Base-by-base conservation (phyloP, 164 flowering plant species). In the Annona cherimola region DNA sequence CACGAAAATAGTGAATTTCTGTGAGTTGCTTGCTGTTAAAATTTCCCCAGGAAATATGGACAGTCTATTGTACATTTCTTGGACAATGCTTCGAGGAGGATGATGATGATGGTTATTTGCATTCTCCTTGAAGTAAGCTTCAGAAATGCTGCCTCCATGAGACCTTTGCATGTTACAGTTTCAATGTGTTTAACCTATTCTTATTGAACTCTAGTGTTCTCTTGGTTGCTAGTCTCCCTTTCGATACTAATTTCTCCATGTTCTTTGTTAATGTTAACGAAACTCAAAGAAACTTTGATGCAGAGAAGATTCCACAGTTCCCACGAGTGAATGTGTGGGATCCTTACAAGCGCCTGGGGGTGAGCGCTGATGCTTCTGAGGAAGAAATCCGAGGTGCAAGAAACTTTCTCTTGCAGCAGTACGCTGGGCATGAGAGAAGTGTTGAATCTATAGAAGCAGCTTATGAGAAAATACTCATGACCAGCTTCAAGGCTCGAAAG, bases 321-420 rank as follows among this genome's bases (percentile, higher is more conserved):
- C 92, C 96, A 14, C 79, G 98, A 59, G 45, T 77, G 63, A 84
- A 73, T 59, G 83, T 88, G 14, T 87, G 99, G 98, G 86, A 93
- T 79, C 98, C 99, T 60, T 95, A 93, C 65, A 93, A 86, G 74
- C 94, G 94, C 45, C 90, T 95, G 67, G 98, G 98, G 55, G 73
- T 95, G 68, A 81, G 78, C 68, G 61, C 77, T n/a, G 85, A 90
- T 86, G 97, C 99, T 63, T 88, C 97, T 16, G 90, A 86, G 75
- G 97, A 95, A 73, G 99, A 95, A 85, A 81, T 95, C 63, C 92
- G 97, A 93, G 81, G 87, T 66, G 86, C 98, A 63, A 92, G 99
- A 62, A 91, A 95, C 81, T 93, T 93, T 83, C 93, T 95, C 70
- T 76, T 87, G 83, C 75, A 87, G 73, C 96, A 94, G 74, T 94